Evolutionary conservation across 331 rosid genomes (phyloP), one percentile per base, ranked within the genome.

Genomic region (Quercus phellos): DNA sequence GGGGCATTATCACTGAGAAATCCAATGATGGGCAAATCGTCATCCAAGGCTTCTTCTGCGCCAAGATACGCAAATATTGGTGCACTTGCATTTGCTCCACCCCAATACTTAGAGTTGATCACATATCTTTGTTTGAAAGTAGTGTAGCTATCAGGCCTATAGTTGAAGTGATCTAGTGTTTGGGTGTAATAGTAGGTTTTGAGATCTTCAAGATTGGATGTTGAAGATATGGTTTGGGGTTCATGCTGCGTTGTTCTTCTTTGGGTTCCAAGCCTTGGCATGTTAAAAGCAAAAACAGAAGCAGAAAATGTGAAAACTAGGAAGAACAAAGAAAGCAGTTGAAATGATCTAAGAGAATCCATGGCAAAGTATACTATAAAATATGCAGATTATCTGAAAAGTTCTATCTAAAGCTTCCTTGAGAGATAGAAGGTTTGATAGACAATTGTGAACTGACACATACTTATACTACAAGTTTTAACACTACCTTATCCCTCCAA

Each of bases 121-220:
- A 87, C 8, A 24, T 88, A 90, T 56, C 86, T 73, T 83, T 92
- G 94, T 22, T 70, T 68, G 55, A 90, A 92, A 24, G 89, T 85
- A 34, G 70, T 32, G 75, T 80, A 87, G 68, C 91, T 90, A 0
- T 92, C 93, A 4, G 89, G 88, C 27, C 68, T 79, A 9, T 86
- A 88, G 64, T 91, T 89, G 84, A 91, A 89, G 68, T 91, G 94
- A 50, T 91, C 97, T 1, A 91, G 85, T 6, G 81, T 83, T 80
- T 90, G 94, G 19, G 82, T 76, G 71, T 84, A 86, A 70, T 86
- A 86, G 66, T 60, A 86, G 61, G 82, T 83, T 51, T 75, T 42
- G 29, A 86, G 78, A 1, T 73, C 64, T 51, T 80, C 77, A 26
- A 19, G 8, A 1, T 30, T 3, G 8, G 38, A 4, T 1, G 16